Evolutionary conservation across 257 asterid genomes (phyloP), one percentile per base, ranked within the genome.

Genomic region (Solanum neorickii): DNA sequence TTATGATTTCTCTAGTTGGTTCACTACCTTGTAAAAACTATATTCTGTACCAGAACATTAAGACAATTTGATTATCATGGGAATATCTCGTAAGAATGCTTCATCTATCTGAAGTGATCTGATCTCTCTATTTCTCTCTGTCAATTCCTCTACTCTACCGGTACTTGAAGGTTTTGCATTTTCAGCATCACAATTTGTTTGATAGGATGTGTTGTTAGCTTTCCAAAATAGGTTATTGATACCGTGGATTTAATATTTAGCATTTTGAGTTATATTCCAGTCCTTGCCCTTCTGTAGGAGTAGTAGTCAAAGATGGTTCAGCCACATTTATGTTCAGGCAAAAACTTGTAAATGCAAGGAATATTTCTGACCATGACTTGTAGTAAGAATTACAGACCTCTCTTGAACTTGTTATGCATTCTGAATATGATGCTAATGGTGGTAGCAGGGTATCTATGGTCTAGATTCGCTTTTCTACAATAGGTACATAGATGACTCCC

Each of bases 101-200:
- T 62, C 86, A 20, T 82, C 86, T 25, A 39, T 90, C 47, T 25
- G 83, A 37, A 86, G 27, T 35, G 89, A 90, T 76, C 91, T 91
- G 13, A 89, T 90, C 69, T 87, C 89, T 31, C 91, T 90, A 65
- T 83, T 90, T 60, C 91, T 90, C 42, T 90, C 91, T 16, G 91
- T 90, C 29, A 89, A 87, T 47, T 33, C 91, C 13, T 89, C 90
- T 68, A 91, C 89, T 69, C 82, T 87, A 41, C 82, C 89, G n/a
- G 90, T 89, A 33, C 91, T 89, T 80, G 91, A 88, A 83, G 88
- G 90, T 37, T 90, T 90, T 86, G 92, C 91, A 25, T 86, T 90
- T 83, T 87, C 91, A 69, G 92, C 92, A 35, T 3, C 89, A 83
- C 91, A 9, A 90, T 91, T 66, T 89, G 91, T 60, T 87, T 90